A percentile compares a stretch with the other conserved stretches of the same genome.
Conservation (phyloP, 345 rosid genomes). For the Cardiospermum halicacabum region DNA sequence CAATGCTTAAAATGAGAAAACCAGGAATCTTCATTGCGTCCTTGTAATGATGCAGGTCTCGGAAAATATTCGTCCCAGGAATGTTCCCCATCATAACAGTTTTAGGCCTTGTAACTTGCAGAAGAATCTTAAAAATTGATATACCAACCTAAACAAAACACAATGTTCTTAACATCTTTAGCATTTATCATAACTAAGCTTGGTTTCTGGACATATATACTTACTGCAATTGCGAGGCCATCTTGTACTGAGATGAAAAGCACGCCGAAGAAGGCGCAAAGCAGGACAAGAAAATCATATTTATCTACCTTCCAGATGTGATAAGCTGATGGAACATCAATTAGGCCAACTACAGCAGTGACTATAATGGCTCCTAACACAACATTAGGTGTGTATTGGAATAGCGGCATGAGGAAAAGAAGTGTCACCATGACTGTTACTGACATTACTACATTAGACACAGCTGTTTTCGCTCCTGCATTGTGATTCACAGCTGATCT, state of each 20-base stretch:
- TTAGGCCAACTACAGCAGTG: constrained; percentile 87
- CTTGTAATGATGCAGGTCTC: constrained; percentile 67
- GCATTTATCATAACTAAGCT: not conserved
- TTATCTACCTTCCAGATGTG: constrained; percentile 86
- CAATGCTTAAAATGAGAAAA: constrained; percentile 69
- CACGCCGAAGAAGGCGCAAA: constrained; percentile 83
- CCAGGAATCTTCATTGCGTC: constrained; percentile 70
- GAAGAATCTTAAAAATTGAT: constrained; percentile 74
- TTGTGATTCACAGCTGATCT: constrained; percentile 93
- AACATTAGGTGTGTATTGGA: constrained; percentile 90
- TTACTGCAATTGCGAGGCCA: constrained; percentile 87
- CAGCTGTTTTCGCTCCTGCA: constrained; percentile 93
- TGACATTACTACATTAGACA: constrained; percentile 88
- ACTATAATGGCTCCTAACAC: constrained; percentile 89
- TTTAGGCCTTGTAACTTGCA: constrained; percentile 85
- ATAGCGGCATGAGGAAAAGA: constrained; percentile 88
- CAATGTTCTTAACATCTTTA: not conserved
- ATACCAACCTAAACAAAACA: constrained; percentile 55
- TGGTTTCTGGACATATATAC: constrained; percentile 13
- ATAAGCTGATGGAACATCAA: constrained; percentile 77
- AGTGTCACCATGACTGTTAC: constrained; percentile 90
- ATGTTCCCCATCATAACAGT: constrained; percentile 72
- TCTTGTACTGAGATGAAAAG: constrained; percentile 73
- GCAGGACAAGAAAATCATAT: constrained; percentile 74
- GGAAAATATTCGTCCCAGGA: constrained; percentile 66